Base-by-base conservation (phyloP, 129 eudicot genomes). In the Artemisia annua region DNA sequence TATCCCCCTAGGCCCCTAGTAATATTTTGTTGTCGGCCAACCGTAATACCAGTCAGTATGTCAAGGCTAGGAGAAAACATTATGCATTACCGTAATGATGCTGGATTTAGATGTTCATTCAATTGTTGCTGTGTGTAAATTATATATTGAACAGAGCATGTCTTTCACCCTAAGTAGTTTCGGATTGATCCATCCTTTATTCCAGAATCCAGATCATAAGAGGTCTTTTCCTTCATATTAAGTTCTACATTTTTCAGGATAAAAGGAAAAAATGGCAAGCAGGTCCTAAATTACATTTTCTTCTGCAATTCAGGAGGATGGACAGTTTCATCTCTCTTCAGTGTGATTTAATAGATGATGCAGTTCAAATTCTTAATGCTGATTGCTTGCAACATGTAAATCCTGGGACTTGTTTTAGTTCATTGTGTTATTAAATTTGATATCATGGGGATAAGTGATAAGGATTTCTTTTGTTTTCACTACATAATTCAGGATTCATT, bases 251-350 rank as follows among this genome's bases (percentile, higher is more conserved):
- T 32, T 69, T 66, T 12, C 53, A 86, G 96, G 97, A 28, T 24
- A 78, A 55, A 83, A 73, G 74, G 88, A 89, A 53, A 53, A 83
- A 67, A 63, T 58, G 63, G 7, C 80, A 78, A 85, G 80, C 63
- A 75, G 96, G 70, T 92, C 56, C 56, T 51, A 4, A 11, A 14
- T 51, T 51, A 51, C 56, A 51, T 51, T 87, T 61, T 96, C 98
- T 58, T 69, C 95, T 80, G 96, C 96, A 65, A 96, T 39, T 92
- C 10, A 81, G 98, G 71, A 89, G 88, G 81, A 92, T 92, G 98
- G 98, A 92, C 81, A 95, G 89, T 82, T 88, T 92, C 28, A 80
- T 89, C 70, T 92, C 98, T 51, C 84, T 87, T 60, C 98, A 92
- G 75, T 89, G 95, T 80, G 87, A 89, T 46, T 76, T 92, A 67